phyloP scores from a whole-genome alignment of 306 rosid species.

The Dryas alaskensis region DNA sequence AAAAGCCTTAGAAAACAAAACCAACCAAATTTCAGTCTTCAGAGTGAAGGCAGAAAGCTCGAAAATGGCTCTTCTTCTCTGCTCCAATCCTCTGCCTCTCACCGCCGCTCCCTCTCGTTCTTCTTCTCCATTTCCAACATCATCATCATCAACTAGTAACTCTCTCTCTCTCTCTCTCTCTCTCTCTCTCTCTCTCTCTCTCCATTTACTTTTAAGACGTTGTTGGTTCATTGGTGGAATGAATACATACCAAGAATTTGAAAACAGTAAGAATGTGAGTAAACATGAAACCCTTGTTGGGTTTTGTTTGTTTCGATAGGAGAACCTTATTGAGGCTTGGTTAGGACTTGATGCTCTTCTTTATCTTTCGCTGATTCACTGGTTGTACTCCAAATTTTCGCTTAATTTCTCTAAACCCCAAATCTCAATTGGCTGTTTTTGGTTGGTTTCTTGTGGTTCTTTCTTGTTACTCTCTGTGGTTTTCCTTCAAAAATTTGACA shows the following conservation, averaged over 20 bases:
- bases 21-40: slow-evolving; percentile 13
- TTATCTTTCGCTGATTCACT: not conserved
- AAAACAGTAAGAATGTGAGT: not conserved
- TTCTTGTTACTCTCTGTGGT: not conserved
- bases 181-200: not conserved
- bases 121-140: slow-evolving; percentile 27
- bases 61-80: slow-evolving; percentile 55
- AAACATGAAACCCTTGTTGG: not conserved
- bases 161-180: not conserved
- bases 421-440: not conserved
- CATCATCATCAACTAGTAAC: slow-evolving; percentile 32
- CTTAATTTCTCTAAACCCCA: not conserved
- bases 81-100: slow-evolving; percentile 45
- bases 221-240: not conserved
- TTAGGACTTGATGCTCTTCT: not conserved
- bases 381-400: not conserved
- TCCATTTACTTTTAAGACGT: not conserved
- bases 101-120: slow-evolving; percentile 31
- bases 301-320: not conserved
- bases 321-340: not conserved
- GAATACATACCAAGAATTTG: not conserved
- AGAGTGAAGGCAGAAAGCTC: not conserved
- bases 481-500: slow-evolving; percentile 6
- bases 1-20: not conserved
- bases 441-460: not conserved